These are phyloP conservation scores for Inga laurina DNA, from an alignment of 306 rosid species.

Conservation along the genomic window DNA sequence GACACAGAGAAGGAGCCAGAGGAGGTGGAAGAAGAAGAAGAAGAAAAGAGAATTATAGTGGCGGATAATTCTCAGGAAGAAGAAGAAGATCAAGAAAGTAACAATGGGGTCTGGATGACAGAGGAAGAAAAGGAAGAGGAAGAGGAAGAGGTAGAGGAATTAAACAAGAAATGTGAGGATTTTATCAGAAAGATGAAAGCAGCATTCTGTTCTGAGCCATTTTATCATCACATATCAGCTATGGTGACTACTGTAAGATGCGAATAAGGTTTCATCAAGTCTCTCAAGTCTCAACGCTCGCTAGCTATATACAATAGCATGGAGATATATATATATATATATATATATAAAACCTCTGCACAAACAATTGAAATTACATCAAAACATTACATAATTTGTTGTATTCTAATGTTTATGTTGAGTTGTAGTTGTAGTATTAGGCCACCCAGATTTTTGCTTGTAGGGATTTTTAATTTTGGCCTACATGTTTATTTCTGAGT, in stretches of 20 bases:
- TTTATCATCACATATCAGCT: conserved; percentile 5
- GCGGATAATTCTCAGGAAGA: not conserved
- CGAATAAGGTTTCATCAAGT: not conserved
- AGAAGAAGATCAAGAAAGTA: not conserved
- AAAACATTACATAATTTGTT: not conserved
- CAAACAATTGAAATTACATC: not conserved
- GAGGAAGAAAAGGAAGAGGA: conserved; percentile 25
- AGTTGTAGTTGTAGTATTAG: not conserved
- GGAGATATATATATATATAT: no score
- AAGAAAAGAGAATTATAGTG: not conserved
- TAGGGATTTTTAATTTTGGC: not conserved
- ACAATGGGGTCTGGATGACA: not conserved
- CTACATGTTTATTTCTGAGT: conserved; percentile 1
- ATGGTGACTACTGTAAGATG: conserved; percentile 13
- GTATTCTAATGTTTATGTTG: not conserved
- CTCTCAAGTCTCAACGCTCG: not conserved
- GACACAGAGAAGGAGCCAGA: not conserved
- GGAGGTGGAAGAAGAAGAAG: not conserved
- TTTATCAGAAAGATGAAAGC: conserved; percentile 71
- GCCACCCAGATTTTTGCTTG: conserved; percentile 22
- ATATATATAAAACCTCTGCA: not conserved
- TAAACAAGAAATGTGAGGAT: conserved; percentile 79
- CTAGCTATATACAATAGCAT: not conserved
- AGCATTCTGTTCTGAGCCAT: conserved; percentile 47
- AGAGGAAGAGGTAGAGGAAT: conserved; percentile 55